A percentile compares a stretch with the other conserved stretches of the same genome.
Evolutionary conservation across 2,329 filamentous ascomycete species (phyloP).

Genomic region (Gaeumannomyces sp.): DNA sequence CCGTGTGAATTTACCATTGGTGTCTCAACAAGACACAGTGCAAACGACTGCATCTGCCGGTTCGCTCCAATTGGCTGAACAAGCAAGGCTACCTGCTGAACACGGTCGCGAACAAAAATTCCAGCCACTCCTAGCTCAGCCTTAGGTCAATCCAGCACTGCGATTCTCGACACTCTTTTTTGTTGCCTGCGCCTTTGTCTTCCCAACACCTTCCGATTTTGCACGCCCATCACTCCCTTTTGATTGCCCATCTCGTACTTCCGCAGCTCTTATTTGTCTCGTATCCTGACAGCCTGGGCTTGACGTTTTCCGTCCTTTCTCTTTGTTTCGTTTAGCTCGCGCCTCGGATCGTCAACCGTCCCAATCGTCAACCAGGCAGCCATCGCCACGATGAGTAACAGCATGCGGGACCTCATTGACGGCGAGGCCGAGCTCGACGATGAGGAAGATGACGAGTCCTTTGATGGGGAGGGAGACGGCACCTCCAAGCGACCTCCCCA

Average conservation of each 20-base stretch:
- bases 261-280: neutral
- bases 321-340: neutral
- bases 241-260: neutral
- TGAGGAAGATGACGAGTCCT: constrained; percentile 79
- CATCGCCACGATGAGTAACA: constrained; percentile 48
- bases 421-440: constrained; percentile 80
- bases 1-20: neutral
- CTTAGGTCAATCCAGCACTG: constrained; percentile 10
- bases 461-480: constrained; percentile 69
- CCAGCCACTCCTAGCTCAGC: constrained; percentile 18
- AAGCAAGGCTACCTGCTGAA: neutral
- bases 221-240: neutral
- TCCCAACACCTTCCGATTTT: neutral
- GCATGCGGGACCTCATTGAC: constrained; percentile 72
- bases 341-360: neutral
- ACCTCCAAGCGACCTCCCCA: constrained; percentile 31
- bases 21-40: neutral
- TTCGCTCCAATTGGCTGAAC: neutral
- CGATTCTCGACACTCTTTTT: neutral
- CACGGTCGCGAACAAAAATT: constrained; percentile 9
- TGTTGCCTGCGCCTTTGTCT: neutral
- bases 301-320: neutral
- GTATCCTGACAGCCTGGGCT: neutral
- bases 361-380: constrained; percentile 4
- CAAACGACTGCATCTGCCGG: neutral